phyloP scores from a whole-genome alignment of 2,329 filamentous ascomycete genomes.

The Graphilbum ipis-grandicollis region DNA sequence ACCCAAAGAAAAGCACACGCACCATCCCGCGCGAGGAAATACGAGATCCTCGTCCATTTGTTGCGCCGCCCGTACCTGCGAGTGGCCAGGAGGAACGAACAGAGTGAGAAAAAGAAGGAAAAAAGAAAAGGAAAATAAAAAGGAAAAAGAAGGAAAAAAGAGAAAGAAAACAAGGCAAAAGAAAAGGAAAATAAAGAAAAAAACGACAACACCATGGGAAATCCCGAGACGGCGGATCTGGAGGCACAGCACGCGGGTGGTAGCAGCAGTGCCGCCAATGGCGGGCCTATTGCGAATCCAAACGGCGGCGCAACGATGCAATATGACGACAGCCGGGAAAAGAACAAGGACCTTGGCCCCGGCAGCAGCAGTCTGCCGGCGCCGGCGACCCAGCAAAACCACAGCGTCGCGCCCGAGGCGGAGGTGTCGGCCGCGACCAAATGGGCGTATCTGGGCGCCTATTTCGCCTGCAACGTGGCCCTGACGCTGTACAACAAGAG shows the following conservation, averaged over 20 bases:
- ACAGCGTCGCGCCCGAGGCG: conserved; percentile 13
- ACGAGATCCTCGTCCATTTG: too few relatives aligned
- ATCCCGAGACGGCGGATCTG: background rate
- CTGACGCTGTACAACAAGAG: conserved; percentile 11
- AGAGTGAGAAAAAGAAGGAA: too few relatives aligned
- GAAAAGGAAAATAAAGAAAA: background rate
- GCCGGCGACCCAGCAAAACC: background rate
- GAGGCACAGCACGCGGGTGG: conserved; percentile 9
- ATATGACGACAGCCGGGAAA: background rate
- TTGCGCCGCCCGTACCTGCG: too few relatives aligned
- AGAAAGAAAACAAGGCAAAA: too few relatives aligned
- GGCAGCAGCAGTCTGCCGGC: background rate
- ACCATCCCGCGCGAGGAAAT: too few relatives aligned
- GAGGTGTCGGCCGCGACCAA: conserved; percentile 12
- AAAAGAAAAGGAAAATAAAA: too few relatives aligned
- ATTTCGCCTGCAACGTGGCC: conserved; percentile 11
- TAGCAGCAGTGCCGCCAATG: background rate
- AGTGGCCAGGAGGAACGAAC: too few relatives aligned
- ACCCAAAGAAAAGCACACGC: too few relatives aligned
- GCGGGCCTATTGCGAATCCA: background rate
- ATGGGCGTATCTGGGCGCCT: conserved; percentile 11
- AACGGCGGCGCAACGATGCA: background rate
- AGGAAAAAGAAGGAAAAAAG: too few relatives aligned
- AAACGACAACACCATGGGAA: background rate
- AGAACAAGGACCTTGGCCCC: background rate